Percentiles rank a stretch among this genome's conserved stretches.
Conservation (phyloP, 2,329 filamentous ascomycete species). For the Diplocarpon mali region DNA sequence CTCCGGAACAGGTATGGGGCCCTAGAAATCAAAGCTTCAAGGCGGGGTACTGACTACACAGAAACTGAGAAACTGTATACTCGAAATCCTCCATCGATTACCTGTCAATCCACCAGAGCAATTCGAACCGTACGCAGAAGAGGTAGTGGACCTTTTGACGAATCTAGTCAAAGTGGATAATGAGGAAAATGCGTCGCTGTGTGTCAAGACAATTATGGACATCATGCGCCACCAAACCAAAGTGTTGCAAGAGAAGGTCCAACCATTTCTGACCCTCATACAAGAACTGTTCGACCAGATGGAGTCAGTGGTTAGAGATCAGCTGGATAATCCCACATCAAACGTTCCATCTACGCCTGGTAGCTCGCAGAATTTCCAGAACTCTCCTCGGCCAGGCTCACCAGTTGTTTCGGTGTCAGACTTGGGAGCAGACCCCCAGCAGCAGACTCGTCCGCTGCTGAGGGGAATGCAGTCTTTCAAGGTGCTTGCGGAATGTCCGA, state of each 20-base stretch:
- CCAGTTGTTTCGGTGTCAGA: conserved; percentile 76
- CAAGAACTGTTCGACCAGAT: conserved; percentile 94
- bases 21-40: not conserved
- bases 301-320: conserved; percentile 88
- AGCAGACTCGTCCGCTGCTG: conserved; percentile 67
- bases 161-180: conserved; percentile 82
- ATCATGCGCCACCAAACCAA: conserved; percentile 88
- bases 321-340: conserved; percentile 68
- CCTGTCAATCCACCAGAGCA: conserved; percentile 63
- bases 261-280: conserved; percentile 82
- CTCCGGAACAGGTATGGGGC: conserved; percentile 66
- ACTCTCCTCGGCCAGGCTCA: conserved; percentile 76
- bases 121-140: conserved; percentile 78
- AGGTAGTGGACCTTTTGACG: conserved; percentile 86
- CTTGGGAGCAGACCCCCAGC: conserved; percentile 68
- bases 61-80: conserved; percentile 84
- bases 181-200: conserved; percentile 96
- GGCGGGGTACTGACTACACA: conserved; percentile 27
- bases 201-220: conserved; percentile 96
- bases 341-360: conserved; percentile 57
- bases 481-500: conserved; percentile 92
- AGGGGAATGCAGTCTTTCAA: conserved; percentile 99
- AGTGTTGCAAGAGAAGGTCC: conserved; percentile 69
- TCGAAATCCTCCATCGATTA: conserved; percentile 89
- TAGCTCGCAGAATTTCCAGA: conserved; percentile 59